Conservation (phyloP, 257 asterid genomes). For the Echites panduratus region DNA sequence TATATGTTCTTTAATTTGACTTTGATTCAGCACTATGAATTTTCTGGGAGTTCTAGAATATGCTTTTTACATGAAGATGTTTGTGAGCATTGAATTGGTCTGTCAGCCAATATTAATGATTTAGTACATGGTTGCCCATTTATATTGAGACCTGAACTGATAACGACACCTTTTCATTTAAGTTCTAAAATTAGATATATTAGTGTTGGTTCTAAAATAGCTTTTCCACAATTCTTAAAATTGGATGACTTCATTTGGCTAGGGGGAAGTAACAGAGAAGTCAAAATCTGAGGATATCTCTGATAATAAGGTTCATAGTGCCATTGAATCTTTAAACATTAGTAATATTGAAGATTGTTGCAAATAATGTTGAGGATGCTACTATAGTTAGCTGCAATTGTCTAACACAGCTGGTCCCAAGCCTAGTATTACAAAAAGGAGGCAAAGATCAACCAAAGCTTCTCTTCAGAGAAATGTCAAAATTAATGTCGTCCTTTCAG, state of each 20-base stretch:
- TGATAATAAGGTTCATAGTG: constrained; percentile 28
- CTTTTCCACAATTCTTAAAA: constrained; percentile 1
- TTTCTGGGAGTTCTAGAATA: background rate
- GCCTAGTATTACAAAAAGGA: too few species aligned
- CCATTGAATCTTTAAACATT: constrained; percentile 37
- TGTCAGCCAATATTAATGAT: background rate
- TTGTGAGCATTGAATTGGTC: too few species aligned
- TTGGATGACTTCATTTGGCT: constrained; percentile 15
- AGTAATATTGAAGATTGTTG: constrained; percentile 31
- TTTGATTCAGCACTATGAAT: background rate
- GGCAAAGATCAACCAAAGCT: too few species aligned
- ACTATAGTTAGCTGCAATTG: constrained; percentile 27
- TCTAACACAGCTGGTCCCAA: too few species aligned
- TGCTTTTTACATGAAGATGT: background rate
- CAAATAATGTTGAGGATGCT: constrained; percentile 20
- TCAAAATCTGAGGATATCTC: constrained; percentile 38
- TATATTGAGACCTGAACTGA: constrained; percentile 84
- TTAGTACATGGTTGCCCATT: constrained; percentile 8
- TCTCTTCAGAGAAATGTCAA: too few species aligned
- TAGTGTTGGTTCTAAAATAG: constrained; percentile 11
- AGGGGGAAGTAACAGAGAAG: constrained; percentile 64
- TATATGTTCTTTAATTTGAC: background rate
- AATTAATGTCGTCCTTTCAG: too few species aligned
- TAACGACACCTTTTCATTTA: constrained; percentile 68
- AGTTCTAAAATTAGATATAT: constrained; percentile 19